Base-by-base conservation (phyloP, 2,329 filamentous ascomycete species). In the Ascochyta clinopodiicola region DNA sequence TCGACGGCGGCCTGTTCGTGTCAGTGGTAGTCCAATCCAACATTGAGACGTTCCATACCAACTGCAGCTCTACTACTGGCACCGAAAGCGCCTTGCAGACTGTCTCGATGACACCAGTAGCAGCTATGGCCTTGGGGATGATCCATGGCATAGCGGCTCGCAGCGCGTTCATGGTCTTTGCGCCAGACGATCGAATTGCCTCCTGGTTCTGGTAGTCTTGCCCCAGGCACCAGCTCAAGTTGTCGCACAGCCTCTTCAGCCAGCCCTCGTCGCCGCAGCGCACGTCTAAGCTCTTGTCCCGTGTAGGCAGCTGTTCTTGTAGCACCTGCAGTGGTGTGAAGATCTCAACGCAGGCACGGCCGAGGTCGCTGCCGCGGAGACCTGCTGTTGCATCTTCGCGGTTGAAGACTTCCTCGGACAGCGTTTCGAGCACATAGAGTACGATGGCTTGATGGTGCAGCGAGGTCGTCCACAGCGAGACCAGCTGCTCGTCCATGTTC, bases 331-430 rank as follows among this genome's bases (percentile, higher is more conserved):
- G 82, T 1, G 95, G 92, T 0, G 93, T 96, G 74, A 96, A 96
- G 59, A 98, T 92, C 74, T 98, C 95, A 59, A 98, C 91, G 69
- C 95, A 90, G 10, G 91, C 91, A 72, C 92, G 90, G 72, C 92
- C 96, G 59, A 99, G 84, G 51, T 91, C 86, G 46, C 88, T 89
- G 71, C 94, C 91, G 61, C 94, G 87, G 67, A 96, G 80, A 15
- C 90, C 89, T 13, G 94, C 92, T 4, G 92, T 88, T 2, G 90
- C 84, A 75, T 98, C 95, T 70, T 98, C 95, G 32, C 91, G 87
- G 63, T 90, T 91, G 78, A 98, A 96, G 46, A 97, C 87, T 74
- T 98, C 95, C 65, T 98, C 95, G 2, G 94, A 96, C 31, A 99
- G 82, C 17, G 89, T 93, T 78, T 98, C 95, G 45, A 99, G 82